phyloP scores from a whole-genome alignment of 2,329 filamentous ascomycete genomes.

The Epichloe gansuensis region DNA sequence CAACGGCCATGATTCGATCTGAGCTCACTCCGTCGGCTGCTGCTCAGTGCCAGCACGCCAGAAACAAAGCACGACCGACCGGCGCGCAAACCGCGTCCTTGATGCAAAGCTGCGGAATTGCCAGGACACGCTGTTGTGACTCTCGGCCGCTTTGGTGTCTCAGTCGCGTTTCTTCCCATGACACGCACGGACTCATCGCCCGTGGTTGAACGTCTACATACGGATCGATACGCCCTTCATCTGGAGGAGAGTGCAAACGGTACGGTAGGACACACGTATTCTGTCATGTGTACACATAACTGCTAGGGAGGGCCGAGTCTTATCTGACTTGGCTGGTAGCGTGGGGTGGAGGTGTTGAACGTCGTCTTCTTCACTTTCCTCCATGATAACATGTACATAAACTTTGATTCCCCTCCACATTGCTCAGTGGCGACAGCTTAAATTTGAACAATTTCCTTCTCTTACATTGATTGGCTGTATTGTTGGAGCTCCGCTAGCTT shows the following conservation, averaged over 20 bases:
- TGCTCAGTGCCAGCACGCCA: background rate
- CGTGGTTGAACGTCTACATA: background rate
- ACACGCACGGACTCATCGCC: slow-evolving; percentile 1
- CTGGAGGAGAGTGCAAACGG: background rate
- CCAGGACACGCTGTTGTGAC: background rate
- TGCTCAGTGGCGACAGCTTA: slow-evolving; percentile 7
- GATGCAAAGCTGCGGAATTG: background rate
- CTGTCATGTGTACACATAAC: too few species aligned
- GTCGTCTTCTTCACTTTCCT: too few species aligned
- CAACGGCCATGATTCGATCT: background rate
- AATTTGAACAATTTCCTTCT: slow-evolving; percentile 20
- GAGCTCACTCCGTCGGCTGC: background rate
- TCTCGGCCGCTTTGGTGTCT: background rate
- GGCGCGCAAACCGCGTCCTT: background rate
- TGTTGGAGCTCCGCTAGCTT: background rate
- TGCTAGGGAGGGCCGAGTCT: too few species aligned
- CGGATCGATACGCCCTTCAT: background rate
- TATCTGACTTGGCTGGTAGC: too few species aligned
- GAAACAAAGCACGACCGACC: background rate
- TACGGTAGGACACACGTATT: too few species aligned
- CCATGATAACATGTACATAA: background rate
- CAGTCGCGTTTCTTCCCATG: background rate
- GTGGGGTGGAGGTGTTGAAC: too few species aligned
- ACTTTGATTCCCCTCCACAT: background rate
- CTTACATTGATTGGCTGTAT: slow-evolving; percentile 8